Evolutionary conservation across 2,329 filamentous ascomycete genomes (phyloP), one percentile per base, ranked within the genome.

Genomic region (Arachnomyces sp.): DNA sequence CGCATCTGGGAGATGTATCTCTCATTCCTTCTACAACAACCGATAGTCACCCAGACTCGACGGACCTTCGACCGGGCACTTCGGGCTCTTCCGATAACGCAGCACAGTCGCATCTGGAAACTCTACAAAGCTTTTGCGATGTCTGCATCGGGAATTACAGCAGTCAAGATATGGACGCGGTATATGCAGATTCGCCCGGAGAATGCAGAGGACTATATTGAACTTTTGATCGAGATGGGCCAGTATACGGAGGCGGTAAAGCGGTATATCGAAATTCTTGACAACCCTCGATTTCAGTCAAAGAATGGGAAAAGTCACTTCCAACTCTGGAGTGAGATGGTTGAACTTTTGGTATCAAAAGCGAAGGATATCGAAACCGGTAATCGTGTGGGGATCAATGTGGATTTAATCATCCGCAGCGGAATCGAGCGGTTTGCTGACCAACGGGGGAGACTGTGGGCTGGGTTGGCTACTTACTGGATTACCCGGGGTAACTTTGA

Each of bases 101-200:
- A 98, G 57, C 92, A 98, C 65, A 89, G 90, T 63, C 79, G 92
- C 44, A 88, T 98, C 60, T 98, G 92, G 92, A 80, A 82, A 15
- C 70, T 94, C 1, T 98, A 95, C 63, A 77, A 84, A 50, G 81
- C 84, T 0, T 98, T 98, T 54, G 90, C 89, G 15, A 89, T 86
- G 54, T 93, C 88, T 12, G 89, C 86, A 1, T 86, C 84, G 2
- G 92, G 92, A 31, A 78, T 86, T 44, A 96, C 90, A 2, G 89
- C 90, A 2, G 81, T 96, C 42, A 89, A 84, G 63, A 84, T 96
- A 39, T 98, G 90, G 89, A 77, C 84, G 51, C 77, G 92, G 43
- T 98, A 98, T 63, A 92, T 96, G 77, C 90, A 98, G 64, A 82
- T 95, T 33, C 90, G 95, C 53, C 92, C 92, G 1, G 92, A 96